These are phyloP conservation scores for Hypoxylon sp. DNA, from an alignment of 2,329 filamentous ascomycete species.

Conservation along the genomic window DNA sequence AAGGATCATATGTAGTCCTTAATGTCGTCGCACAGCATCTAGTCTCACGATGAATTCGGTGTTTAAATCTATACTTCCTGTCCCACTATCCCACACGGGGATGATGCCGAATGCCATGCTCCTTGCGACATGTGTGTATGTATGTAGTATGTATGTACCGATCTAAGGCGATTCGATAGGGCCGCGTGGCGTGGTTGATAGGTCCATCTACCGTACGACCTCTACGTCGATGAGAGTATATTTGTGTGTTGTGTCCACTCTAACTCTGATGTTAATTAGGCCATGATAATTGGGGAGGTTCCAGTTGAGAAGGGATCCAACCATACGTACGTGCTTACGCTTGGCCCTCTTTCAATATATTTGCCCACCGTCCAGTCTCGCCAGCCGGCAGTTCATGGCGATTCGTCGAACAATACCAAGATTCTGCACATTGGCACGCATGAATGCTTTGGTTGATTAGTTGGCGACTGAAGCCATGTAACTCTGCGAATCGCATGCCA, in stretches of 20 bases:
- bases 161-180: slow-evolving; percentile 4
- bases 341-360: slow-evolving; percentile 40
- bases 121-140: slow-evolving; percentile 22
- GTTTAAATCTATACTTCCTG: slow-evolving; percentile 28
- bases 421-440: slow-evolving; percentile 35
- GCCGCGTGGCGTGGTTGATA: slow-evolving; percentile 2
- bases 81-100: slow-evolving; percentile 24
- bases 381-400: slow-evolving; percentile 36
- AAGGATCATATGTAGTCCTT: slow-evolving; percentile 13
- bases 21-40: slow-evolving; percentile 35
- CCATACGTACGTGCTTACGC: slow-evolving; percentile 24
- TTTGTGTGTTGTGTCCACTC: neutral
- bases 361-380: slow-evolving; percentile 34
- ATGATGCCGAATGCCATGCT: slow-evolving; percentile 19
- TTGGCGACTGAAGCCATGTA: slow-evolving; percentile 31
- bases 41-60: slow-evolving; percentile 34
- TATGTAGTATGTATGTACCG: slow-evolving; percentile 9
- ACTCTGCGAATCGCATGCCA: slow-evolving; percentile 32
- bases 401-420: slow-evolving; percentile 40
- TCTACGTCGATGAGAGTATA: slow-evolving; percentile 17
- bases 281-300: slow-evolving; percentile 20
- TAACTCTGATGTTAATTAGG: slow-evolving; percentile 23
- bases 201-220: slow-evolving; percentile 29
- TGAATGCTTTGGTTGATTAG: slow-evolving; percentile 32
- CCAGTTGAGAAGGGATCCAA: slow-evolving; percentile 18